Base-by-base conservation (phyloP, 768 basidiomycete species). In the Mycena indigotica region DNA sequence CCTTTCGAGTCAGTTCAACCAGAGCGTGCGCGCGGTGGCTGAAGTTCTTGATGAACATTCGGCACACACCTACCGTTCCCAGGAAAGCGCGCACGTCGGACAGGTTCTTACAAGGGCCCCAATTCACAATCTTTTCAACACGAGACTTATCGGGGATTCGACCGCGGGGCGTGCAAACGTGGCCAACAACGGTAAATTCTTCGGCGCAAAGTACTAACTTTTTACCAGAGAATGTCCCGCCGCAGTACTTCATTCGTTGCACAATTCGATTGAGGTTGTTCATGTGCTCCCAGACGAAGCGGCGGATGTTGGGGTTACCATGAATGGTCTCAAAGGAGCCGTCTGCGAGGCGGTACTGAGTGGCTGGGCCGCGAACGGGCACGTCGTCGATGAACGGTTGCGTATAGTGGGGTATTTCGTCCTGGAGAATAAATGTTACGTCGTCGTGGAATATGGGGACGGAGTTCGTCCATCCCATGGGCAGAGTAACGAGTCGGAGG, bases 301-400 rank as follows among this genome's bases (percentile, higher is more conserved):
- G 46, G 10, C 46, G 46, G 8, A 48, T 48, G 73, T 67, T 65
- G 0, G 46, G 54, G 40, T 74, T 76, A 1, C 63, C 63, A 0
- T 61, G 62, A 1, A 73, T 61, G 0, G 55, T 67, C 29, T 75
- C 61, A 46, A 58, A 70, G 0, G 17, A 17, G 0, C 69, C 62
- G 23, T 69, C 65, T 5, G 16, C 0, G 0, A 26, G 1, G 8
- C 69, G 50, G 39, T 72, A 71, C 1, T 52, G 44, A 0, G 69
- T 65, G 1, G 32, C 23, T 0, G 63, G 71, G 1, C 70, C 69
- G 28, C 66, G 67, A 13, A 73, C 32, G 0, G 58, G 67, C 0
- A 71, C 46, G 35, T 77, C 69, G 53, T 77, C 65, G 3, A 74
- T 54, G 48, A 66, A 77, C 0, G 62, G 67, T 0, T 6, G 5